These are phyloP conservation scores for Umbelopsis ramanniana DNA, from an alignment of 192 early-diverging fungal species.

Conservation along the genomic window DNA sequence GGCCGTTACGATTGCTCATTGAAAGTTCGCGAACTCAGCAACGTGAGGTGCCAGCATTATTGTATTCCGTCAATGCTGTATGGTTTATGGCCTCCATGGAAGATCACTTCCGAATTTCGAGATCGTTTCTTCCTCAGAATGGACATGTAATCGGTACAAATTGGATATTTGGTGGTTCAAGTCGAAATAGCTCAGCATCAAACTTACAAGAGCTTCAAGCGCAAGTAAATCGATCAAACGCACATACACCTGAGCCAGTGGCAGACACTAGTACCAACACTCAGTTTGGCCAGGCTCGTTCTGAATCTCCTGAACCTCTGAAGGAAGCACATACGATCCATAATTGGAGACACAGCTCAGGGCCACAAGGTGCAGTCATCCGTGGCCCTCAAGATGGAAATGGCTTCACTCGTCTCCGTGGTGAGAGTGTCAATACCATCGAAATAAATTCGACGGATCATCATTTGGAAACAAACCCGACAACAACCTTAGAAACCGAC, in stretches of 20 bases:
- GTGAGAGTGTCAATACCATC: slow-evolving; percentile 24
- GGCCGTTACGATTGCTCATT: slow-evolving; percentile 79
- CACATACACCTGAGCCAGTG: not conserved
- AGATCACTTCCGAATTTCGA: slow-evolving; percentile 36
- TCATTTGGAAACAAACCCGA: not conserved
- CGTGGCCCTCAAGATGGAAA: slow-evolving; percentile 19
- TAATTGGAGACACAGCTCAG: not conserved
- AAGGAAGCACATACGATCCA: not conserved
- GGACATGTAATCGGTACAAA: slow-evolving; percentile 7
- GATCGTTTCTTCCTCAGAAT: slow-evolving; percentile 15
- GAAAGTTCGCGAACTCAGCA: slow-evolving; percentile 75
- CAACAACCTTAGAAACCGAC: not conserved
- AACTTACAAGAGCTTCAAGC: not conserved
- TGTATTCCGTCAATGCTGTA: slow-evolving; percentile 73
- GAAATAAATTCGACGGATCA: not conserved
- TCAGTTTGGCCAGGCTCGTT: not conserved
- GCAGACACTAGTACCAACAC: not conserved
- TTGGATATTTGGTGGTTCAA: not conserved
- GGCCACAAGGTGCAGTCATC: slow-evolving; percentile 9
- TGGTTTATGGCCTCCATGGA: slow-evolving; percentile 78
- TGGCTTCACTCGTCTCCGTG: slow-evolving; percentile 29
- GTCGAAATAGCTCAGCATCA: not conserved
- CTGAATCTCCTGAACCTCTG: not conserved
- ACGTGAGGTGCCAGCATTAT: slow-evolving; percentile 77
- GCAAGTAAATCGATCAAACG: not conserved